phyloP scores from a whole-genome alignment of 768 basidiomycete genomes.

The Butyriboletus loyo region DNA sequence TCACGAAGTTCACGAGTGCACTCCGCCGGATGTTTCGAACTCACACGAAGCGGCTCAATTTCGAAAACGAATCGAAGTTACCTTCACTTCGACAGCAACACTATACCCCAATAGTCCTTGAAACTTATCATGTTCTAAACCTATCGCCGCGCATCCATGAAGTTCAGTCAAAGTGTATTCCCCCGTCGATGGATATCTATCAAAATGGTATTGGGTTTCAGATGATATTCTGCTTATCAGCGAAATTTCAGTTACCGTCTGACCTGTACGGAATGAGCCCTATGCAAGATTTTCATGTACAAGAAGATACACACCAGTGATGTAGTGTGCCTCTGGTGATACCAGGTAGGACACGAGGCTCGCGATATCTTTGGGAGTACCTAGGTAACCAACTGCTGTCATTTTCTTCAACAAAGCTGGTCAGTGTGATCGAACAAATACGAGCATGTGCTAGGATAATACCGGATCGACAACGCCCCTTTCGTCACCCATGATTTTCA shows the following conservation, averaged over 20 bases:
- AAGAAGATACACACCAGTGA: slow-evolving; percentile 30
- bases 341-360: slow-evolving; percentile 36
- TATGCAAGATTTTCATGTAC: neutral
- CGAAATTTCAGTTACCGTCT: slow-evolving; percentile 20
- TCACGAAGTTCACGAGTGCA: too few species aligned
- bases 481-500: slow-evolving; percentile 10
- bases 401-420: slow-evolving; percentile 7
- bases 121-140: neutral
- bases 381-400: slow-evolving; percentile 22
- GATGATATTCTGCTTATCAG: neutral
- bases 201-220: neutral
- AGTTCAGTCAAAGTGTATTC: slow-evolving; percentile 23
- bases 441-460: neutral
- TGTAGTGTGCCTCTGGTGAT: slow-evolving; percentile 31
- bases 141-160: neutral
- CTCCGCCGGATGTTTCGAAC: too few species aligned
- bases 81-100: too few species aligned
- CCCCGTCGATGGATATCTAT: slow-evolving; percentile 27
- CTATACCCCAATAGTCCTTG: too few species aligned
- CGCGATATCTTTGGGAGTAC: slow-evolving; percentile 33
- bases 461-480: slow-evolving; percentile 17
- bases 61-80: too few species aligned
- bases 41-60: too few species aligned
- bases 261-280: slow-evolving; percentile 13
- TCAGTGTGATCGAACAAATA: neutral